A percentile compares a stretch with the other conserved stretches of the same genome.
phyloP scores from a whole-genome alignment of 345 rosid genomes.

The Moricandia arvensis region DNA sequence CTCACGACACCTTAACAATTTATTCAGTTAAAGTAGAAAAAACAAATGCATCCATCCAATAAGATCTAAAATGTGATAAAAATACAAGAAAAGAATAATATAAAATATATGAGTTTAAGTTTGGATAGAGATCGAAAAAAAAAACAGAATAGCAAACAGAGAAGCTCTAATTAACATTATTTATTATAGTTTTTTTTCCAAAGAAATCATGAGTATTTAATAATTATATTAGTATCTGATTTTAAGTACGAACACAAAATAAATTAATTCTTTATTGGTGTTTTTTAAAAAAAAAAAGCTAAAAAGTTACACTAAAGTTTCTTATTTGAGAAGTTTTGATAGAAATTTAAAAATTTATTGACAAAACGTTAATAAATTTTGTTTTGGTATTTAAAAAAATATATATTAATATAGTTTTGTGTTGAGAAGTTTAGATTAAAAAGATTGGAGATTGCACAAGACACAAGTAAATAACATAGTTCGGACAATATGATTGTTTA shows the following conservation, averaged over 20 bases:
- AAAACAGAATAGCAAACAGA: neutral
- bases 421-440: neutral
- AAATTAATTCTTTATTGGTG: neutral
- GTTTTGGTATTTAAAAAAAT: no score
- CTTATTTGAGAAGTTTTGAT: neutral
- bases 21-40: neutral
- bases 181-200: no score
- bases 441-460: neutral
- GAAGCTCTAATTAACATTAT: no score
- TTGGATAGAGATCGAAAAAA: neutral
- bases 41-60: neutral
- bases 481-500: neutral
- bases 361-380: neutral
- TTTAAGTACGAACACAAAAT: neutral
- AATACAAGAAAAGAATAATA: neutral
- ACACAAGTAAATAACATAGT: neutral
- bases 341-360: neutral
- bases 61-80: neutral
- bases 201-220: neutral
- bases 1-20: neutral
- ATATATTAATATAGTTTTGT: neutral
- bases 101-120: neutral
- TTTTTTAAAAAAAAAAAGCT: neutral
- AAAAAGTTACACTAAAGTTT: neutral
- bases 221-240: no score